Conservation (phyloP, 805 yeast genomes). For the Hemisphaericaspora nanyangensis region DNA sequence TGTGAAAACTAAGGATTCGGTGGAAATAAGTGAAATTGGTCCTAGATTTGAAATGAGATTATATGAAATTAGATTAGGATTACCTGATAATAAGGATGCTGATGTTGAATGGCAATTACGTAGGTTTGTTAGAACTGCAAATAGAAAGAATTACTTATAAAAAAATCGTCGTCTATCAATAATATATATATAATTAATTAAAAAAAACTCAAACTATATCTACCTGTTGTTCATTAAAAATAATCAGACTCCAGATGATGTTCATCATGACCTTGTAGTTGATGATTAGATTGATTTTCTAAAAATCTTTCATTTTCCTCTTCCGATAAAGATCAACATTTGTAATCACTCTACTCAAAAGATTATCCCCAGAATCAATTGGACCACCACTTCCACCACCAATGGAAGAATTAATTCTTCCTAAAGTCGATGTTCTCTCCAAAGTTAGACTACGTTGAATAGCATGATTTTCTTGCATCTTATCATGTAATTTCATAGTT, state of each 20-base stretch:
- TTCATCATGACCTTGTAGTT: too few relatives aligned
- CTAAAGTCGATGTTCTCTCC: slow-evolving; percentile 17
- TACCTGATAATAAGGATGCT: slow-evolving; percentile 92
- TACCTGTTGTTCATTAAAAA: too few relatives aligned
- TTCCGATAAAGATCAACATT: slow-evolving; percentile 4
- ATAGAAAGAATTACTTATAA: slow-evolving; percentile 81
- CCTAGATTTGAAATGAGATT: slow-evolving; percentile 98
- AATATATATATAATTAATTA: not conserved
- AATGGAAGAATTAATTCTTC: slow-evolving; percentile 6
- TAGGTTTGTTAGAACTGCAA: slow-evolving; percentile 92
- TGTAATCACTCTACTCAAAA: slow-evolving; percentile 10
- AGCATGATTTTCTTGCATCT: slow-evolving; percentile 52
- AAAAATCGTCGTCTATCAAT: not conserved
- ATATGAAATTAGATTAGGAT: slow-evolving; percentile 83
- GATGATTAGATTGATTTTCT: too few relatives aligned
- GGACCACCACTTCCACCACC: slow-evolving; percentile 9
- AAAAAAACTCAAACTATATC: too few relatives aligned
- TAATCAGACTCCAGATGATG: too few relatives aligned
- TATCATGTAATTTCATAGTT: slow-evolving; percentile 58
- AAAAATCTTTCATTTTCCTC: not conserved
- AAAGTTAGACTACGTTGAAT: slow-evolving; percentile 25
- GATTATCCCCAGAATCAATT: slow-evolving; percentile 10
- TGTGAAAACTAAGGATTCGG: slow-evolving; percentile 82
- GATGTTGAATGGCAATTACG: slow-evolving; percentile 97
- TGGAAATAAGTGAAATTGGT: slow-evolving; percentile 93